Base-by-base conservation (phyloP, 306 rosid species). In the Herpetospermum pedunculosum region DNA sequence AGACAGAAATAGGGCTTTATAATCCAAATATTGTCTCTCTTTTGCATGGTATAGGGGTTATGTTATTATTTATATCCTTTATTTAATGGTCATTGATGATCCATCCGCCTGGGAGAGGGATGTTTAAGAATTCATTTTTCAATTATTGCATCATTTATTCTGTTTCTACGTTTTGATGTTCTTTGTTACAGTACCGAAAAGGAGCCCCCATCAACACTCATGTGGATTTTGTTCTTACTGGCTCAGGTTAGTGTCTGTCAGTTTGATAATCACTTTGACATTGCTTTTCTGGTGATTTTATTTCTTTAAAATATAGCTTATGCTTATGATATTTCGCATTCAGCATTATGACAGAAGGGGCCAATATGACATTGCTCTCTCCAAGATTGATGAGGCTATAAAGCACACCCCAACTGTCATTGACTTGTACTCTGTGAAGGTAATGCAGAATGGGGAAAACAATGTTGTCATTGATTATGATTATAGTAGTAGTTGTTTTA, bases 291-390 rank as follows among this genome's bases (percentile, higher is more conserved):
- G 14, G 6, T 62, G 47, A 21, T 69, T 75, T 6, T 38, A 5
- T 62, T 50, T 70, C 16, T 48, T 75, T 29, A 16, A 32, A 54
- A 62, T 28, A 75, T 75, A 41, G 3, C 49, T 74, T 72, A 73
- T 71, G 47, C 76, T 82, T 57, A 63, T 74, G 60, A 63, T 32
- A 37, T 48, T 68, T 50, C 78, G 40, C 77, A 71, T 91, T 83
- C 96, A 95, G 99, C 97, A 95, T 86, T 89, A 88, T 77, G 99
- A 95, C 79, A 91, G 89, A 78, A 86, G 90, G 19, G 96, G 96
- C 41, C 97, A 91, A 64, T 85, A 77, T 81, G 96, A 87, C 78
- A 73, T 80, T 74, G 85, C 99, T 54, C 82, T 95, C 65, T 87
- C 92, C 40, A 95, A 95, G 84, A 88, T 95, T 18, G 88, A 91